phyloP scores from a whole-genome alignment of 2,329 filamentous ascomycete genomes.

The Rachicladosporium sp. region DNA sequence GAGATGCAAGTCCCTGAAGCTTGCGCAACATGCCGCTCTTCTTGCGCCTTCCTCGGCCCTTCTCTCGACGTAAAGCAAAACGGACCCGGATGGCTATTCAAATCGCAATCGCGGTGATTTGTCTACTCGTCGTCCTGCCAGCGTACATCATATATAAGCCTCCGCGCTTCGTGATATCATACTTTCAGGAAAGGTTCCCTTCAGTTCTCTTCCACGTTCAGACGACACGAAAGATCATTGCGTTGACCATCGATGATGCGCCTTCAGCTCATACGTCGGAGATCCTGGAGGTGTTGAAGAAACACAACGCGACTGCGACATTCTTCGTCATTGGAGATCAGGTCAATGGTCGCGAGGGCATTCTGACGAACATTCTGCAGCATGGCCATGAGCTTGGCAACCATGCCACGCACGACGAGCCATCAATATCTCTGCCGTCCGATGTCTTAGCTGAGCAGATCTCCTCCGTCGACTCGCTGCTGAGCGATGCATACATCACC shows the following conservation, averaged over 20 bases:
- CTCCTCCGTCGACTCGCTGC: slow-evolving; percentile 47
- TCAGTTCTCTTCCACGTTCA: slow-evolving; percentile 65
- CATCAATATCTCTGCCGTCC: slow-evolving; percentile 50
- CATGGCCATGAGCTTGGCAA: slow-evolving; percentile 57
- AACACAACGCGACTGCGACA: slow-evolving; percentile 59
- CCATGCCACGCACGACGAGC: slow-evolving; percentile 81
- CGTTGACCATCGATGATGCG: slow-evolving; percentile 77
- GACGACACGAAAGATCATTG: slow-evolving; percentile 52
- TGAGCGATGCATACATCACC: slow-evolving; percentile 44
- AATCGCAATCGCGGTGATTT: slow-evolving; percentile 11
- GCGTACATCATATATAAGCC: slow-evolving; percentile 73
- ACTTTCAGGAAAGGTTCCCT: slow-evolving; percentile 60
- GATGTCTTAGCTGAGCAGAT: slow-evolving; percentile 53
- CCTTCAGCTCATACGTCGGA: slow-evolving; percentile 60
- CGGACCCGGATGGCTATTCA: slow-evolving; percentile 20
- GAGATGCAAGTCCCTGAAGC: too few relatives aligned
- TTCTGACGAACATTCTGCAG: slow-evolving; percentile 40
- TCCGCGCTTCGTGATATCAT: slow-evolving; percentile 55
- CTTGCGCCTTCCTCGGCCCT: slow-evolving; percentile 22
- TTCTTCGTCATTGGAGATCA: slow-evolving; percentile 84
- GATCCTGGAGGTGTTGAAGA: slow-evolving; percentile 54
- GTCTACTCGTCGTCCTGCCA: slow-evolving; percentile 23
- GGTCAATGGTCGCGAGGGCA: slow-evolving; percentile 40
- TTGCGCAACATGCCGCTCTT: slow-evolving; percentile 18
- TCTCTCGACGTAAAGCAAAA: slow-evolving; percentile 19